Conservation (phyloP, 768 basidiomycete species). For the Tricholoma flavovirens region DNA sequence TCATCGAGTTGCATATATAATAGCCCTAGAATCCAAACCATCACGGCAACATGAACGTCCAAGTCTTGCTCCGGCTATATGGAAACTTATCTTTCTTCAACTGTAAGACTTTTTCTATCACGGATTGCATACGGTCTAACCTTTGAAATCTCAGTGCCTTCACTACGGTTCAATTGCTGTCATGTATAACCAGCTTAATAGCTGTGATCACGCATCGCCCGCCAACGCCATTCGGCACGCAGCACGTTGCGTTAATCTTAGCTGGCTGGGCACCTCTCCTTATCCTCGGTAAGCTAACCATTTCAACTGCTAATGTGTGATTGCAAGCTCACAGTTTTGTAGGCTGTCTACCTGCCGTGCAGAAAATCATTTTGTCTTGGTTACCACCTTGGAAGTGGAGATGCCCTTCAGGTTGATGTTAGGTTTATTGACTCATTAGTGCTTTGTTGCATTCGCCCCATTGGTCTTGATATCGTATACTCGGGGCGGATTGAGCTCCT, state of each 20-base stretch:
- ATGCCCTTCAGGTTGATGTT: too few relatives aligned
- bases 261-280: conserved; percentile 55
- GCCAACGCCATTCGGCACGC: conserved; percentile 57
- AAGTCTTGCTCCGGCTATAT: conserved; percentile 38
- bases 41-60: conserved; percentile 20
- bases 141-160: conserved; percentile 31
- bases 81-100: conserved; percentile 52
- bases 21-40: neutral
- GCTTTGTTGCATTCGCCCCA: too few relatives aligned
- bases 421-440: too few relatives aligned
- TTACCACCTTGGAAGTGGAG: conserved; percentile 5
- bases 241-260: conserved; percentile 56
- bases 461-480: too few relatives aligned
- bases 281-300: conserved; percentile 39
- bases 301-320: too few relatives aligned
- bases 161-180: conserved; percentile 40
- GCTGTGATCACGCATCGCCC: conserved; percentile 36
- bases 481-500: too few relatives aligned
- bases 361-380: conserved; percentile 35
- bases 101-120: conserved; percentile 29
- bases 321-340: neutral
- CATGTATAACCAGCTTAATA: conserved; percentile 44
- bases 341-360: conserved; percentile 35
- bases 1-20: neutral
- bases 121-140: neutral